Base-by-base conservation (phyloP, 2,329 filamentous ascomycete species). In the Lomentospora prolificans region DNA sequence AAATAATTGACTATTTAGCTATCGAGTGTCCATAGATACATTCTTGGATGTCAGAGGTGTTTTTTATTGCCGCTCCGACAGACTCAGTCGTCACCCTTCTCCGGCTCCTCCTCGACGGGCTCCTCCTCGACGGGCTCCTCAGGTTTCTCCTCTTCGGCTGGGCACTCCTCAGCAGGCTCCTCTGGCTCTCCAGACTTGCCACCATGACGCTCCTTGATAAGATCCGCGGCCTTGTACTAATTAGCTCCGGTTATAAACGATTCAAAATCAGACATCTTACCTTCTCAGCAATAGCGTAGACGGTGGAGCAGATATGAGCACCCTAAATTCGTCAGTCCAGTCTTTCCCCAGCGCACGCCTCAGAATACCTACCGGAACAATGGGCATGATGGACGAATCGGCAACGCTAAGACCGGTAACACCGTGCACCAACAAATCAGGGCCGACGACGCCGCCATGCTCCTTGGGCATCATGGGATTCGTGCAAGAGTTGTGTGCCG, bases 321-420 rank as follows among this genome's bases (percentile, higher is more conserved):
- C 55, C 58, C 58, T 60, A 30, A 30, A 17, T 27, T 25, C 24
- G 31, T 51, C 24, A 31, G 53, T 14, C 44, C 7, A 25, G 10
- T 27, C 25, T 2, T 36, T 25, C n/a, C n/a, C n/a, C n/a, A n/a
- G n/a, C n/a, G n/a, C n/a, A n/a, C n/a, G n/a, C n/a, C n/a, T n/a
- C n/a, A 39, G 24, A n/a, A 27, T 7, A 58, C 57, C 6, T 53
- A 60, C 58, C n/a, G 58, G 58, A 30, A 60, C 31, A 51, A 58
- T 58, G 7, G 59, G 59, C 44, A 60, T 59, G 39, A 60, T 58
- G 24, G 56, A 58, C 19, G 60, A 59, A 36, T 63, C 60, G 3
- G 60, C 61, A n/a, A 62, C 55, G n/a, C 61, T 58, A 48, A 62
- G 46, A 31, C 59, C 60, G 6, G 19, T 53, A 36, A 62, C 57